A percentile compares a stretch with the other conserved stretches of the same genome.
These are phyloP conservation scores for Ustilago trichophora DNA, from an alignment of 1,284 basidiomycete genomes.

Conservation along the genomic window DNA sequence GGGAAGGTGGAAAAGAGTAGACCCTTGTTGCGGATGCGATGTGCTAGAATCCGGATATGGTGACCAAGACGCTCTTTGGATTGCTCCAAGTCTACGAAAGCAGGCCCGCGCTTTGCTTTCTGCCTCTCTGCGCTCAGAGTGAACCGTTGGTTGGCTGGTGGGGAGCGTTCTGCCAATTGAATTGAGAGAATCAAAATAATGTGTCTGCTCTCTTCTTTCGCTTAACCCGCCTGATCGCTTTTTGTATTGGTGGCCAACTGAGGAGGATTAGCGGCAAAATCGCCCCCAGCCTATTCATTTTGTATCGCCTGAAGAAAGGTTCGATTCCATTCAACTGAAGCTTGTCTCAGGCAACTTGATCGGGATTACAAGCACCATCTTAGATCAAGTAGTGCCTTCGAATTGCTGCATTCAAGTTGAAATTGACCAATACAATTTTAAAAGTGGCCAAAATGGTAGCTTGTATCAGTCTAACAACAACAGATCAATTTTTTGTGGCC, in stretches of 20 bases:
- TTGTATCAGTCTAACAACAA: too few species aligned
- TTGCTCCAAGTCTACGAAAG: constrained; percentile 2
- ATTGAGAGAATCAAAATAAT: too few species aligned
- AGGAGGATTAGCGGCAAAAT: not conserved
- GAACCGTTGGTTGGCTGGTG: constrained; percentile 25
- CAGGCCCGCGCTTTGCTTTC: constrained; percentile 13
- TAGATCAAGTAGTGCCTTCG: too few species aligned
- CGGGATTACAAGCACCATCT: not conserved
- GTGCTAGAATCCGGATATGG: constrained; percentile 19
- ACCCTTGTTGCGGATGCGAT: constrained; percentile 25
- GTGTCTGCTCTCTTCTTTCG: too few species aligned
- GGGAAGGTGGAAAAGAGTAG: constrained; percentile 4
- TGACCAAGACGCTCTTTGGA: constrained; percentile 13
- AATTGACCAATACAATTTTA: not conserved
- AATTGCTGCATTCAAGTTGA: not conserved
- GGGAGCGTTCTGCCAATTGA: too few species aligned
- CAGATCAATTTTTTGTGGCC: too few species aligned
- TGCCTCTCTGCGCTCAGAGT: constrained; percentile 3
- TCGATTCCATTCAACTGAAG: too few species aligned
- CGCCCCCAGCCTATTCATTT: too few species aligned
- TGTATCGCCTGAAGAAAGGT: not conserved
- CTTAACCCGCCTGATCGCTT: constrained; percentile 18
- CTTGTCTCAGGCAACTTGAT: too few species aligned
- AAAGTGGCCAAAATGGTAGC: too few species aligned
- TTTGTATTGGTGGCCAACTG: not conserved